Evolutionary conservation across 1,284 basidiomycete genomes (phyloP).

Genomic region (Thelephora terrestris): DNA sequence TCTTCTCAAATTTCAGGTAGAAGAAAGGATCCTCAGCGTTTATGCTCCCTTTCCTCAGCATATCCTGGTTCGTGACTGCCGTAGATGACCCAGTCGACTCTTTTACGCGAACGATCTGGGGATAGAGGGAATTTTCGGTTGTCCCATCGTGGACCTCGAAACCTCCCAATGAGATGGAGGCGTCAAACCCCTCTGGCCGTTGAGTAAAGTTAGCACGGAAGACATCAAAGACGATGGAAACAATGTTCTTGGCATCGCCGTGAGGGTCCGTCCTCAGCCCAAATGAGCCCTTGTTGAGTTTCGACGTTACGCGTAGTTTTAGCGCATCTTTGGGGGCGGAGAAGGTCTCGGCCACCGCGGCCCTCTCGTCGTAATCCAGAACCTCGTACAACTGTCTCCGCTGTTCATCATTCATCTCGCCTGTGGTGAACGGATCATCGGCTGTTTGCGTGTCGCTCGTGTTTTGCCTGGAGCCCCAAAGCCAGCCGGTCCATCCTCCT

Average conservation of each 20-base stretch:
- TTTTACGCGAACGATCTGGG: slow-evolving; percentile 93
- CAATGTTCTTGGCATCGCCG: slow-evolving; percentile 57
- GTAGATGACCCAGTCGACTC: slow-evolving; percentile 26
- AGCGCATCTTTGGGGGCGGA: slow-evolving; percentile 77
- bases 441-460: slow-evolving; percentile 21
- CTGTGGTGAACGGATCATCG: slow-evolving; percentile 47
- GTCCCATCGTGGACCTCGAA: slow-evolving; percentile 93
- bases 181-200: slow-evolving; percentile 78
- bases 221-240: slow-evolving; percentile 84
- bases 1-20: slow-evolving; percentile 86
- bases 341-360: slow-evolving; percentile 57
- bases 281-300: slow-evolving; percentile 83
- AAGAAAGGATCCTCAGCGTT: slow-evolving; percentile 74
- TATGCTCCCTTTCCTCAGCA: slow-evolving; percentile 18
- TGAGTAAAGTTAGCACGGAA: slow-evolving; percentile 84
- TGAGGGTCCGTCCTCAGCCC: slow-evolving; percentile 67
- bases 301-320: slow-evolving; percentile 68
- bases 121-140: slow-evolving; percentile 72
- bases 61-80: slow-evolving; percentile 19
- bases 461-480: slow-evolving; percentile 53
- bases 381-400: slow-evolving; percentile 89
- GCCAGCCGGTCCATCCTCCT: slow-evolving; percentile 71
- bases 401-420: slow-evolving; percentile 85
- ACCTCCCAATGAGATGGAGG: slow-evolving; percentile 77
- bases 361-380: slow-evolving; percentile 89